phyloP scores from a whole-genome alignment of 1,139 yeast species.

The Blastobotrys persicus region DNA sequence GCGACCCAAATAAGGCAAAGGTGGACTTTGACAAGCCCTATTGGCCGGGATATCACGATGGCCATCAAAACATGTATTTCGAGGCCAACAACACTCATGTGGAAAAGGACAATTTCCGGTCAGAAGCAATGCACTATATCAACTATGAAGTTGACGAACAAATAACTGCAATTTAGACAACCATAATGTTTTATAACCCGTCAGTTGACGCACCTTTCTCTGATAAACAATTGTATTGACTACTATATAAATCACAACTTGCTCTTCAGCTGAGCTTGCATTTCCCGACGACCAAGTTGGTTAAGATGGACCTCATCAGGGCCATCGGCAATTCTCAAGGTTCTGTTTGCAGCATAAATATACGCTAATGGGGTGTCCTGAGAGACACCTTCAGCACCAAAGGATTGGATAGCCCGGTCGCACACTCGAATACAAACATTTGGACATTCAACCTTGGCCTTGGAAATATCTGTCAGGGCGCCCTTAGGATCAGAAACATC shows the following conservation, averaged over 20 bases:
- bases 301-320: constrained; percentile 71
- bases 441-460: constrained; percentile 70
- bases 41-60: constrained; percentile 9
- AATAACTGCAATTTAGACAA: not conserved
- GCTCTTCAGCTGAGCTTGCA: constrained; percentile 21
- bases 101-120: constrained; percentile 8
- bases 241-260: not conserved
- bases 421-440: constrained; percentile 51
- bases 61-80: not conserved
- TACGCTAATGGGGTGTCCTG: constrained; percentile 63
- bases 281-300: constrained; percentile 55
- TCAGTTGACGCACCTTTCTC: not conserved
- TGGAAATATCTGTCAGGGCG: constrained; percentile 60
- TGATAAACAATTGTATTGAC: not conserved
- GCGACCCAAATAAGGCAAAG: constrained; percentile 16
- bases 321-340: constrained; percentile 69
- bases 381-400: constrained; percentile 66
- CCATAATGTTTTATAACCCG: not conserved
- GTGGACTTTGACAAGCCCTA: not conserved
- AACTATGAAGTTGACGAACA: constrained; percentile 7
- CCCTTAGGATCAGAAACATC: constrained; percentile 56
- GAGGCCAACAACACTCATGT: not conserved
- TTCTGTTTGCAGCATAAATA: constrained; percentile 56
- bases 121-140: constrained; percentile 2
- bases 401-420: constrained; percentile 69